Percentiles rank a stretch among this genome's conserved stretches.
phyloP scores from a whole-genome alignment of 805 yeast species.

The Hanseniaspora singularis region DNA sequence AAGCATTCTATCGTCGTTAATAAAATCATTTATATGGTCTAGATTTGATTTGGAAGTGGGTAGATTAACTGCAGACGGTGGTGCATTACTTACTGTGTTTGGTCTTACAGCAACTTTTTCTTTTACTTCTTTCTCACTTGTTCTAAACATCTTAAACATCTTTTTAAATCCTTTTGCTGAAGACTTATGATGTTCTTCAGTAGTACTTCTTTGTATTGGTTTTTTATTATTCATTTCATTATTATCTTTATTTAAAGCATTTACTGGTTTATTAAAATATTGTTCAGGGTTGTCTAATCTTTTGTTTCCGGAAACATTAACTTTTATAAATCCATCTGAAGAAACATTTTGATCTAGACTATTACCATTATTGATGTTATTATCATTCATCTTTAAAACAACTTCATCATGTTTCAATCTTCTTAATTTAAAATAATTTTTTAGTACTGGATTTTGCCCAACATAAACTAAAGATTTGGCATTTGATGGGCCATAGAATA shows the following conservation, averaged over 20 bases:
- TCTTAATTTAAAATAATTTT: slow-evolving; percentile 10
- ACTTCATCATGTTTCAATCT: slow-evolving; percentile 7
- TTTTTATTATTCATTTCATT: background rate
- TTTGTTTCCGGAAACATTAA: slow-evolving; percentile 5
- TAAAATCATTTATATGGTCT: too few relatives aligned
- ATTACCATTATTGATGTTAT: background rate
- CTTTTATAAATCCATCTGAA: slow-evolving; percentile 10
- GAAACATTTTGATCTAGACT: background rate
- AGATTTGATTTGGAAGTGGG: too few relatives aligned
- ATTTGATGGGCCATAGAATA: slow-evolving; percentile 3
- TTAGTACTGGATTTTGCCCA: slow-evolving; percentile 11
- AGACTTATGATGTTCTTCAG: background rate
- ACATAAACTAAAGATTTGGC: background rate
- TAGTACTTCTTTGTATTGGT: background rate
- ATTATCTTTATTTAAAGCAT: background rate
- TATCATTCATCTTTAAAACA: background rate
- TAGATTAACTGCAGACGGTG: background rate
- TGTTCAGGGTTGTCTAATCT: slow-evolving; percentile 11
- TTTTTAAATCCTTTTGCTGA: background rate
- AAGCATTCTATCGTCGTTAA: too few relatives aligned
- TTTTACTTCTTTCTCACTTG: background rate
- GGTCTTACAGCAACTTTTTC: background rate
- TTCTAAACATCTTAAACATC: background rate
- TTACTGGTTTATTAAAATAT: background rate
- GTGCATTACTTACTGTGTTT: background rate